Evolutionary conservation across 129 eudicot genomes (phyloP), one percentile per base, ranked within the genome.

Genomic region (Helianthus tuberosus): DNA sequence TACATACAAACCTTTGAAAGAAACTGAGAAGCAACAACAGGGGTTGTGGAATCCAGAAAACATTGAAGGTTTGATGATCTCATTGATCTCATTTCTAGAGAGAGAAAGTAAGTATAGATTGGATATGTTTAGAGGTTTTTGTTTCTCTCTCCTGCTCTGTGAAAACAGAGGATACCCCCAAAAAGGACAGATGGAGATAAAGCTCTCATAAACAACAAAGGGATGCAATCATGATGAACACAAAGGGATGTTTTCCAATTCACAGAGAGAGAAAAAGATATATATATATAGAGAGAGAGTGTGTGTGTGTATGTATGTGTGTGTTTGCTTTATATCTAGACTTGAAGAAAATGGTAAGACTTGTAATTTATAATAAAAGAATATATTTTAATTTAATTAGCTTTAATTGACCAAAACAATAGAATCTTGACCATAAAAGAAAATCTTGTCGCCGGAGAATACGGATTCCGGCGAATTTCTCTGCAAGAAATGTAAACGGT

Each of bases 21-120:
- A 44, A 81, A 82, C 62, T 86, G 97, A 27, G 92, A 86, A 20
- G 80, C 78, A 49, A 83, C 81, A 48, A 81, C 68, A 10, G 96
- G 96, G 48, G 96, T 86, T 60, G 85, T 89, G 77, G 91, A 76
- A 61, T 86, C 85, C 82, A 89, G 83, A 81, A 89, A 86, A 78
- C 89, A 69, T 73, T 86, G 82, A 41, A 89, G 85, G 82, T 89
- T 89, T 62, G 82, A 78, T 76, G 91, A 71, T 83, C 66, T 81
- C 52, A 4, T 76, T 66, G 83, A 66, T 61, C 73, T 82, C 91
- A 86, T 73, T 76, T 72, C 47, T 79, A 78, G 76, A 79, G 74
- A 82, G 50, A 72, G 66, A 69, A 66, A 69, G 43, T 48, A 8
- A 74, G 64, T 69, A 49, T 66, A 41, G 59, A 77, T 79, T 75